A percentile compares a stretch with the other conserved stretches of the same genome.
Conservation (phyloP, 441 rosid species). For the Corymbia calophylla region DNA sequence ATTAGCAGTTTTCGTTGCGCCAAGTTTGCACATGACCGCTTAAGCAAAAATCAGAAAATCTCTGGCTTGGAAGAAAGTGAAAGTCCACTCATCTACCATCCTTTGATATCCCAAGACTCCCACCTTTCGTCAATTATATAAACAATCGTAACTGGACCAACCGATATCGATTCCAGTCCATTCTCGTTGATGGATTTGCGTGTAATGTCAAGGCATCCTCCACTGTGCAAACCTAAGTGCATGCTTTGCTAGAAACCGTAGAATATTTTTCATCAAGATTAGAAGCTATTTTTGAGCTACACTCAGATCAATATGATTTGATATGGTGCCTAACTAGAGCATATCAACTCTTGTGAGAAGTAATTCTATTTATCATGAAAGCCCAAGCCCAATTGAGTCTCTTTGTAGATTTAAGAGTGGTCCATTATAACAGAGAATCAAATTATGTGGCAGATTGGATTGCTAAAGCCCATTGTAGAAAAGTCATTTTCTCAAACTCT, state of each 20-base stretch:
- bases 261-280: no score
- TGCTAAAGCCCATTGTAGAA: background rate
- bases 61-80: background rate
- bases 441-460: fast-evolving
- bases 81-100: background rate
- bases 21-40: background rate
- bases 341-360: background rate
- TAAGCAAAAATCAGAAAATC: background rate
- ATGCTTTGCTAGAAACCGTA: background rate
- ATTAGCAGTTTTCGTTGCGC: background rate
- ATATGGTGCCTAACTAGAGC: background rate
- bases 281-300: background rate
- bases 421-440: background rate
- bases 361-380: no score
- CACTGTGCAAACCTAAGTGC: background rate
- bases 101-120: background rate
- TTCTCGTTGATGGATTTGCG: no score
- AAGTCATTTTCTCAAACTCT: background rate
- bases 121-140: background rate
- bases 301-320: background rate
- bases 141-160: background rate
- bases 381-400: background rate
- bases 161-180: background rate
- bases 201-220: background rate
- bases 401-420: background rate